Percentiles rank a stretch among this genome's conserved stretches.
phyloP scores from a whole-genome alignment of 495 filamentous ascomycete genomes.

The Corynascus novoguineensis region DNA sequence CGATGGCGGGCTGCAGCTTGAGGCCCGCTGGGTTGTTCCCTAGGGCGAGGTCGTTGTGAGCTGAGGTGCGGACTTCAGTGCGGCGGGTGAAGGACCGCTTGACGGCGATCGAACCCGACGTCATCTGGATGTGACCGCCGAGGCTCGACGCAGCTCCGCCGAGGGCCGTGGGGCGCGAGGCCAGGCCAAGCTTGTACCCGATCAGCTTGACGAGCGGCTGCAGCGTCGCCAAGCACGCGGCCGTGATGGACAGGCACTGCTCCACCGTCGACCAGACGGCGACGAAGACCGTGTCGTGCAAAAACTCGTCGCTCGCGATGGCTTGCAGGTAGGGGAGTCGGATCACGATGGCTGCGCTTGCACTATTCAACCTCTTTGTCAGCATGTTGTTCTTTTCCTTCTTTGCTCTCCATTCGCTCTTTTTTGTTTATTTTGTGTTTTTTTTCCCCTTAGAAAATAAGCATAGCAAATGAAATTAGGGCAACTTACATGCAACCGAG shows the following conservation, averaged over 20 bases:
- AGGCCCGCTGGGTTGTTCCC: neutral
- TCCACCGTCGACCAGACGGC: conserved; percentile 36
- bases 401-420: too few relatives aligned
- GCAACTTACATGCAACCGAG: conserved; percentile 27
- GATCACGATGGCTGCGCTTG: conserved; percentile 27
- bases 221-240: conserved; percentile 31
- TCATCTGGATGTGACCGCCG: neutral
- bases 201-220: conserved; percentile 23
- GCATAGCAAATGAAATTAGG: neutral
- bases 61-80: neutral
- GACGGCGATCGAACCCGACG: conserved; percentile 7
- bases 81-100: conserved; percentile 8
- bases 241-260: conserved; percentile 31
- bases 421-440: too few relatives aligned
- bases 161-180: conserved; percentile 1
- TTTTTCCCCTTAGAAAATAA: too few relatives aligned
- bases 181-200: conserved; percentile 13
- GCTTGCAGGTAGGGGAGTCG: conserved; percentile 25
- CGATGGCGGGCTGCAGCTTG: conserved; percentile 8
- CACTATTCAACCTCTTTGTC: conserved; percentile 17
- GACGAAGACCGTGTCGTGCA: conserved; percentile 27
- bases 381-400: too few relatives aligned
- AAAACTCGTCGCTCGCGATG: conserved; percentile 27
- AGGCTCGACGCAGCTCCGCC: neutral
- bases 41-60: too few relatives aligned